These are phyloP conservation scores for Cicer chorassanicum DNA, from an alignment of 306 rosid species.

Conservation along the genomic window DNA sequence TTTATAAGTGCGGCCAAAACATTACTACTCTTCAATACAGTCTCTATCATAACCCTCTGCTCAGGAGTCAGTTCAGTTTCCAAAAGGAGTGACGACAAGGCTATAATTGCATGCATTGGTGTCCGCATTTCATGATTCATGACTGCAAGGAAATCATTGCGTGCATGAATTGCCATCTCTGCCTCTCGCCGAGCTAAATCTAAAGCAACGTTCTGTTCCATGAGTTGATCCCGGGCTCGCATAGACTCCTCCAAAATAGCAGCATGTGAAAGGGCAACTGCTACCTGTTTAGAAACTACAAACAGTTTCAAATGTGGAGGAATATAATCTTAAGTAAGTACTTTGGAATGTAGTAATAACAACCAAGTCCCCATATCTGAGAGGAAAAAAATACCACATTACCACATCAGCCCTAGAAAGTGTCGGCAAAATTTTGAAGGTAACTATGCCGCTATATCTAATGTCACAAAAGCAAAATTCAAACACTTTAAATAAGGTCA, in stretches of 20 bases:
- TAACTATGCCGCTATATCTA: neutral
- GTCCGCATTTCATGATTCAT: constrained; percentile 99
- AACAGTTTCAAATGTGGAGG: constrained; percentile 38
- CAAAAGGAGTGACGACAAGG: constrained; percentile 84
- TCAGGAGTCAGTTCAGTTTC: constrained; percentile 87
- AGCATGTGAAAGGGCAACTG: constrained; percentile 98
- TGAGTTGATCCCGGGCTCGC: constrained; percentile 88
- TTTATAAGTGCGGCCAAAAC: constrained; percentile 77
- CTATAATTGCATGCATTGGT: constrained; percentile 89
- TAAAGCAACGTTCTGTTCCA: constrained; percentile 83
- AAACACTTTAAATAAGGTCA: constrained; percentile 23
- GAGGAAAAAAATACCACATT: constrained; percentile 27
- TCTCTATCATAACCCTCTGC: constrained; percentile 84
- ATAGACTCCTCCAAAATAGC: constrained; percentile 93
- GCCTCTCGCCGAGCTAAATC: constrained; percentile 88
- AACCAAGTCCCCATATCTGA: constrained; percentile 25
- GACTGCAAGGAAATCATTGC: constrained; percentile 89
- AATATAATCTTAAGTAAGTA: neutral
- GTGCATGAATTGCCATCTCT: constrained; percentile 90
- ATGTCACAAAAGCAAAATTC: constrained; percentile 23
- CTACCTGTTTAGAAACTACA: constrained; percentile 67
- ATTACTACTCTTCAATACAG: constrained; percentile 82
- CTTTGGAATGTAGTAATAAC: constrained; percentile 35
- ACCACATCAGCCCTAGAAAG: constrained; percentile 13
- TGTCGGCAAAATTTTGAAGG: neutral